Conservation (phyloP, 352 stramenopile species). For the Phytophthora pisi region DNA sequence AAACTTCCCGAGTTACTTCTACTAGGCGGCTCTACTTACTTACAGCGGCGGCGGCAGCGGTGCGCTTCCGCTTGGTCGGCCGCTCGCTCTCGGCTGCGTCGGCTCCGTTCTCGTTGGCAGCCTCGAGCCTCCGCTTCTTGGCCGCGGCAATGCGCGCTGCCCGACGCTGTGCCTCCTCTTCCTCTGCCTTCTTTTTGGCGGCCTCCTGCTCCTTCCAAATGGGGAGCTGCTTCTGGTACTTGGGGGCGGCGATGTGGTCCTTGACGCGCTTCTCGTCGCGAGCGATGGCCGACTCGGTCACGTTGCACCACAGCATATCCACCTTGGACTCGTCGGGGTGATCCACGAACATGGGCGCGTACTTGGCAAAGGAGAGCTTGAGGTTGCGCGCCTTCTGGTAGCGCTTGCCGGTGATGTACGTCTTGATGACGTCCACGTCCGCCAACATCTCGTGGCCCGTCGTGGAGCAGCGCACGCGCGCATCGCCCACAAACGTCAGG, state of each 20-base stretch:
- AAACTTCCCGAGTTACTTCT: constrained; percentile 11
- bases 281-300: constrained; percentile 62
- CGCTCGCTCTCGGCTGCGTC: constrained; percentile 15
- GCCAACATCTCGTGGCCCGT: constrained; percentile 78
- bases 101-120: constrained; percentile 11
- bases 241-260: constrained; percentile 52
- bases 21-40: constrained; percentile 30
- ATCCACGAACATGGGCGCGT: constrained; percentile 67
- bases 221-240: constrained; percentile 65
- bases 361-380: constrained; percentile 57
- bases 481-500: constrained; percentile 50
- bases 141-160: constrained; percentile 29
- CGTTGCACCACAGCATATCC: constrained; percentile 66
- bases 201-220: constrained; percentile 57
- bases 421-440: constrained; percentile 51
- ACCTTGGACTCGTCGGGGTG: constrained; percentile 62
- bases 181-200: constrained; percentile 41
- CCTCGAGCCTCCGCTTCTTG: constrained; percentile 41
- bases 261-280: constrained; percentile 57
- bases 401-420: constrained; percentile 63
- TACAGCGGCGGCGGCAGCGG: neutral
- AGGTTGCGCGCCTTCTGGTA: constrained; percentile 53
- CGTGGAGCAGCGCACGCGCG: constrained; percentile 60
- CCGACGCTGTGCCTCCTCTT: constrained; percentile 34
- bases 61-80: constrained; percentile 27